Base-by-base conservation (phyloP, 108 stramenopile genomes). In the Nannochloropsis oceanica region DNA sequence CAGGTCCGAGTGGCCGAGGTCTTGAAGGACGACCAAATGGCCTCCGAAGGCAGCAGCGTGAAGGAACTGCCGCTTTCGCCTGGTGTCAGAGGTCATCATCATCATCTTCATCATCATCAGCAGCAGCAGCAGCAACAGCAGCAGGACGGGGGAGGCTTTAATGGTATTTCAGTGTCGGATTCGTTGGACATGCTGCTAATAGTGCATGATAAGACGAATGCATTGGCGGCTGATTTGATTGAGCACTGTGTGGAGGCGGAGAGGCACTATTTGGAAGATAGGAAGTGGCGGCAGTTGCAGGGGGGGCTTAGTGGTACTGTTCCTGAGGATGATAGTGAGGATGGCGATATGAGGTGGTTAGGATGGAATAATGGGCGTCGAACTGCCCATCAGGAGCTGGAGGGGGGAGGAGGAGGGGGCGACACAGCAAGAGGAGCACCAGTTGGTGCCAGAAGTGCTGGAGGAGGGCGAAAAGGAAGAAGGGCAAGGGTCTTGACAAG, bases 1-100 rank as follows among this genome's bases (percentile, higher is more conserved):
- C 86, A 86, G 82, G 86, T 82, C 42, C 81, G 86, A 25, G 22
- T 86, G 24, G 86, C 81, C 82, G 44, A 44, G n/a, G 81, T 86
- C 46, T 24, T 86, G 26, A n/a, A 84, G 14, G 81, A 34, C 34
- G 34, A 34, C 34, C 34, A 34, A 34, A 34, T 34, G 34, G 34
- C 34, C 34, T 34, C 5, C 34, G 34, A 5, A 34, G 34, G 34
- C 34, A 34, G 34, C 34, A 34, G 34, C 34, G 34, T 34, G 34
- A 5, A 34, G 34, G 34, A 34, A 5, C 34, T 34, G 34, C 5
- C 5, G 34, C 34, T 34, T 34, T 34, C 34, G 34, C 34, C 34
- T 34, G 34, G 34, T 5, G 34, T 34, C 34, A 34, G 34, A n/a
- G n/a, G n/a, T n/a, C 34, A 34, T 34, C 34, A 34, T 34, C 34